Base-by-base conservation (phyloP, 106 monocot species). In the Apostasia ramifera region DNA sequence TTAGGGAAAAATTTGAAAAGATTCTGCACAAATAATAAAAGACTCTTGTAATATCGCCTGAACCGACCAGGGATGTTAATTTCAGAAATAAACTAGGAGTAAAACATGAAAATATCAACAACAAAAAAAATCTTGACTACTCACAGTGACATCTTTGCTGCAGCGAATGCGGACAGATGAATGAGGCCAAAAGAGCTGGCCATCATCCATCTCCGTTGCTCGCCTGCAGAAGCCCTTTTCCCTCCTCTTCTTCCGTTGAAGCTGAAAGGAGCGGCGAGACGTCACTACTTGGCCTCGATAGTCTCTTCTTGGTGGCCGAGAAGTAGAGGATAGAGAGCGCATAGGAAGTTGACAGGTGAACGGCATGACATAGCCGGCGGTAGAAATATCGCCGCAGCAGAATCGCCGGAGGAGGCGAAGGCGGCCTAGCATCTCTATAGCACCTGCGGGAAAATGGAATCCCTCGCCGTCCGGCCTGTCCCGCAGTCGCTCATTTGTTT, bases 91-190 rank as follows among this genome's bases (percentile, higher is more conserved):
- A 26, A 26, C 26, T 26, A 26, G 26, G 0, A 26, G 26, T 26
- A 26, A 26, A 26, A 26, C 26, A 26, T 26, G 26, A 26, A 26
- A 26, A 26, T 0, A 26, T 26, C 26, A 26, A 64, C 39, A 12
- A 72, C 8, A 47, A 42, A 57, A 11, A 11, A 5, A n/a, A 8
- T 51, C 47, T 43, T 47, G 48, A 47, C 6, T 48, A 79, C 88
- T 71, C 47, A 88, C 88, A 52, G 77, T 82, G 44, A 77, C 84
- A 38, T 61, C 61, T 71, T 79, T 82, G 53, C 54, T 69, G 72
- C 88, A 85, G 3, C 70, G 71, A 49, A 88, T 77, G 37, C 66
- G 74, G 47, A 77, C 88, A 44, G 84, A 88, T 44, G 68, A 54
- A 62, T 84, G 79, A 4, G 78, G 42, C 47, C 48, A 49, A 53